Conservation (phyloP, 202 grass and related monocot species). For the Miscanthus sacchariflorus region DNA sequence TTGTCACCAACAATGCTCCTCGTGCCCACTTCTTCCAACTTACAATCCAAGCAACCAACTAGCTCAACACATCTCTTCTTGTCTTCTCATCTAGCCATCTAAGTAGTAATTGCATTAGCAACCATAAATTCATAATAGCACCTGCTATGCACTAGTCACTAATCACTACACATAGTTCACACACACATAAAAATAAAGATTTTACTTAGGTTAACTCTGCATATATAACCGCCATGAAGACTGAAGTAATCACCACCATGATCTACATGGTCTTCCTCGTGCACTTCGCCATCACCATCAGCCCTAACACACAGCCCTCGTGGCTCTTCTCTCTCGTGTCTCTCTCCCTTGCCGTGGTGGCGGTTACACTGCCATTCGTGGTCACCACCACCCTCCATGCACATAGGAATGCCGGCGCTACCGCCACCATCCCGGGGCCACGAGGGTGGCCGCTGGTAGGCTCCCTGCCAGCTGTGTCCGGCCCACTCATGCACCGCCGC, state of each 20-base stretch:
- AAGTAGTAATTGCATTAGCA: not conserved
- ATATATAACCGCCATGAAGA: conserved; percentile 17
- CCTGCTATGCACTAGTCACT: not conserved
- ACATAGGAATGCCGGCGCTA: not conserved
- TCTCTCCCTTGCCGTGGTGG: not conserved
- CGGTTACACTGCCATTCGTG: not conserved
- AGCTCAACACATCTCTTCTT: not conserved
- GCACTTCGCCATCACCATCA: not conserved
- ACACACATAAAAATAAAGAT: not conserved
- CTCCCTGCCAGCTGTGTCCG: conserved; percentile 23
- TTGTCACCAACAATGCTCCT: conserved; percentile 25
- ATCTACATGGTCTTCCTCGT: conserved; percentile 28
- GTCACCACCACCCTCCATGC: not conserved
- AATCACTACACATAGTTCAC: not conserved
- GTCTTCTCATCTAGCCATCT: not conserved
- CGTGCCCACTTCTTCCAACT: conserved; percentile 19
- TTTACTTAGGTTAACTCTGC: not conserved
- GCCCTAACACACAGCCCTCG: not conserved
- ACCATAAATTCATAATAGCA: not conserved
- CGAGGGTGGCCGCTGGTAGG: conserved; percentile 53
- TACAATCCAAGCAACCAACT: conserved; percentile 1
- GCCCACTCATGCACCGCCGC: conserved; percentile 48
- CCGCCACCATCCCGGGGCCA: conserved; percentile 31
- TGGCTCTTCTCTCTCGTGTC: conserved; percentile 11
- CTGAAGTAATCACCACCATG: conserved; percentile 26